These are phyloP conservation scores for Apiospora sp. DNA, from an alignment of 2,329 filamentous ascomycete species.

Conservation along the genomic window DNA sequence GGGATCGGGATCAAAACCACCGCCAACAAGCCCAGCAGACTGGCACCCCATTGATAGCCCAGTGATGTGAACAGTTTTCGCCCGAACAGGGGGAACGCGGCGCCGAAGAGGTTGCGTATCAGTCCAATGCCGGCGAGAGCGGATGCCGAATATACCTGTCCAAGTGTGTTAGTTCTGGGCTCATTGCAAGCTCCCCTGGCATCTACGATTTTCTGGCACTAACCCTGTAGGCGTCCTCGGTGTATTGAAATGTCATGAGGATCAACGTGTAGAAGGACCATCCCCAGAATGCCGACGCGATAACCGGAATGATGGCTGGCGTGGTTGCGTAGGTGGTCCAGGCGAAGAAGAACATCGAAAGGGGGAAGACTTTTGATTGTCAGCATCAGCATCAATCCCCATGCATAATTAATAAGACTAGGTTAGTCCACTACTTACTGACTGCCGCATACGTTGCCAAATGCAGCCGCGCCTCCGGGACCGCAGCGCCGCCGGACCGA, in stretches of 20 bases:
- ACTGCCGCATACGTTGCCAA: slow-evolving; percentile 50
- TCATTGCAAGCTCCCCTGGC: no score
- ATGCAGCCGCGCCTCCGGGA: slow-evolving; percentile 52
- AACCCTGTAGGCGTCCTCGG: slow-evolving; percentile 54
- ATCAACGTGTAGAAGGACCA: slow-evolving; percentile 59
- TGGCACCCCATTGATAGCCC: slow-evolving; percentile 47
- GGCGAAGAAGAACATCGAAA: slow-evolving; percentile 48
- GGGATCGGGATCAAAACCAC: slow-evolving; percentile 45
- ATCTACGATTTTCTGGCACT: neutral
- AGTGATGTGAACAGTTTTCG: slow-evolving; percentile 43
- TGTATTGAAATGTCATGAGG: slow-evolving; percentile 57
- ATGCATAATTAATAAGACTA: neutral
- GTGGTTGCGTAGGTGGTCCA: slow-evolving; percentile 41
- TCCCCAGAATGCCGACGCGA: slow-evolving; percentile 58
- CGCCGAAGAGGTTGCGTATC: slow-evolving; percentile 48
- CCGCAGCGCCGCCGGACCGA: slow-evolving; percentile 40
- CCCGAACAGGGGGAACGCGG: slow-evolving; percentile 48
- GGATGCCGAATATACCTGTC: slow-evolving; percentile 48
- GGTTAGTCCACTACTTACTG: slow-evolving; percentile 36
- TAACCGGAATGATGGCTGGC: slow-evolving; percentile 55
- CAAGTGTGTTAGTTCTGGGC: neutral
- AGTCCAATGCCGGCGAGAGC: slow-evolving; percentile 51
- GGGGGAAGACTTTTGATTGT: slow-evolving; percentile 34
- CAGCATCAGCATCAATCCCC: neutral
- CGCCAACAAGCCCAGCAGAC: slow-evolving; percentile 45